Evolutionary conservation across 2,329 filamentous ascomycete species (phyloP).

Genomic region (Trichoderma harzianum): DNA sequence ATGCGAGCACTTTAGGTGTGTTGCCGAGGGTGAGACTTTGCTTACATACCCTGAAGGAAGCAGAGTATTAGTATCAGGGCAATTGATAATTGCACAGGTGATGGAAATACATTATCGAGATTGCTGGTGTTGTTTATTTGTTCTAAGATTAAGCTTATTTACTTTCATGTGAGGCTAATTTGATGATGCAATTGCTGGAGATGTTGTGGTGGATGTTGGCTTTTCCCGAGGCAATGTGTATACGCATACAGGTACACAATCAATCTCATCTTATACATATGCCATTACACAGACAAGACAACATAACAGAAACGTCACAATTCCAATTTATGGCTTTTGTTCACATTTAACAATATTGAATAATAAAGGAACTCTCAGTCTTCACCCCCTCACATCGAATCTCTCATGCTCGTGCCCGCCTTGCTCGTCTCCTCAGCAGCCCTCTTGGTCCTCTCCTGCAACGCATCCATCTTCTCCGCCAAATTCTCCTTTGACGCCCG

Average conservation of each 20-base stretch:
- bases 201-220: not conserved
- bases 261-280: not conserved
- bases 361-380: not conserved
- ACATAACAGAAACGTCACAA: not conserved
- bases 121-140: not conserved
- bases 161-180: not conserved
- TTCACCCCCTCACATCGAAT: not conserved
- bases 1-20: constrained; percentile 11
- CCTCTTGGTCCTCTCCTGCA: constrained; percentile 60
- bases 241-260: not conserved
- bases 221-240: not conserved
- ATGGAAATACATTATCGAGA: not conserved
- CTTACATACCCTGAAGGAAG: not conserved
- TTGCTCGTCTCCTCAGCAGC: constrained; percentile 45
- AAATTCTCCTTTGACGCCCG: constrained; percentile 33
- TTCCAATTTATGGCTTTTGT: not conserved
- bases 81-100: too few relatives aligned
- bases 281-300: not conserved
- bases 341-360: not conserved
- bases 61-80: not conserved
- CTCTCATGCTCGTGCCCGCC: constrained; percentile 47
- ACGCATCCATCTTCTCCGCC: constrained; percentile 40
- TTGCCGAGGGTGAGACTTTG: not conserved
- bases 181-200: not conserved
- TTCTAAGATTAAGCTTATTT: not conserved